Conservation (phyloP, 192 early-diverging fungal species). For the Glomus cerebriforme region DNA sequence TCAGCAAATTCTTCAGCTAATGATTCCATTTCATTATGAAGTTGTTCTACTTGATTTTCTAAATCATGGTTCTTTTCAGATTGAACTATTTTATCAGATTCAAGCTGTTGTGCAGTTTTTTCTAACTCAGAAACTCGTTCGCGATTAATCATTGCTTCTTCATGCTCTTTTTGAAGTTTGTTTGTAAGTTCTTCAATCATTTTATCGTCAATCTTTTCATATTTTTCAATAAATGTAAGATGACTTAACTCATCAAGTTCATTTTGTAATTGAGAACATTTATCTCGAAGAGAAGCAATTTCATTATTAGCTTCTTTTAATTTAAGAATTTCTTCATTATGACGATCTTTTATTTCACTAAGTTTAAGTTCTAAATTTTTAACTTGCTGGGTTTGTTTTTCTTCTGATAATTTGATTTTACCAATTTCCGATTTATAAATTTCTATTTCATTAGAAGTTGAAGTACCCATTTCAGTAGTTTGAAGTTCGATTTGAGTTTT, state of each 20-base stretch:
- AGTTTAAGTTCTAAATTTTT: slow-evolving; percentile 22
- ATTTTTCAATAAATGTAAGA: slow-evolving; percentile 2
- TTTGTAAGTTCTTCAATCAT: slow-evolving; percentile 15
- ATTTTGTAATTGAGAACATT: slow-evolving; percentile 20
- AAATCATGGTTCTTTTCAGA: slow-evolving; percentile 13
- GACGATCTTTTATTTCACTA: neutral
- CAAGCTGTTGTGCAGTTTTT: slow-evolving; percentile 18
- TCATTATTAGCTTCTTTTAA: slow-evolving; percentile 18
- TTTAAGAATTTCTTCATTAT: slow-evolving; percentile 1
- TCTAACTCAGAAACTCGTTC: slow-evolving; percentile 8
- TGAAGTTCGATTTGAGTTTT: slow-evolving; percentile 12
- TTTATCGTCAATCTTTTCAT: slow-evolving; percentile 15
- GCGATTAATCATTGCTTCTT: neutral
- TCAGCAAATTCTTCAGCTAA: slow-evolving; percentile 44
- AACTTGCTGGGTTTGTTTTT: neutral
- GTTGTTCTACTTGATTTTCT: slow-evolving; percentile 30
- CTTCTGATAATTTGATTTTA: slow-evolving; percentile 1
- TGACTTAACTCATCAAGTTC: slow-evolving; percentile 1
- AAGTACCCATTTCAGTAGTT: neutral
- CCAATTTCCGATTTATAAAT: slow-evolving; percentile 3
- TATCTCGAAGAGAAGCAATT: neutral
- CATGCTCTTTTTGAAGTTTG: slow-evolving; percentile 8
- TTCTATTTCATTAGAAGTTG: neutral
- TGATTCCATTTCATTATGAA: slow-evolving; percentile 42
- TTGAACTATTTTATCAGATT: slow-evolving; percentile 10